Evolutionary conservation across 805 yeast species (phyloP), one percentile per base, ranked within the genome.

Genomic region (Metschnikowia rubicola): DNA sequence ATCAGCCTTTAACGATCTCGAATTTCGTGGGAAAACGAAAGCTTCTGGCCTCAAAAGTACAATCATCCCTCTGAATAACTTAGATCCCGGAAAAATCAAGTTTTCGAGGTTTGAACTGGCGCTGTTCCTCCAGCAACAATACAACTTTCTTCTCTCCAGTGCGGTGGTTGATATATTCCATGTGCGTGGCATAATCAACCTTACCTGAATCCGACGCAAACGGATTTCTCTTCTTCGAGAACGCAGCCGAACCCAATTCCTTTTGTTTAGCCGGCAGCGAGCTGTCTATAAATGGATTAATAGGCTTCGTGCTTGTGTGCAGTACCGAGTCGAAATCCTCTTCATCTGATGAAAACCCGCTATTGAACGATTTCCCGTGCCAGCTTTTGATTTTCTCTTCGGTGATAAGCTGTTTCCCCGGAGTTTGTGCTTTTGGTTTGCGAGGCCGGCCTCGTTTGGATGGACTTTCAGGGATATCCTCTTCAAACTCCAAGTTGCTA

Each of bases 161-260:
- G 43, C 66, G 67, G 47, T 64, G 68, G 56, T 74, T 67, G 30
- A 73, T 53, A 48, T 66, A 57, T 50, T 75, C 79, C 43, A 70
- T 60, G 40, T 69, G 71, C 12, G 67, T 60, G 17, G 66, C 67
- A 48, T 65, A 71, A 43, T 67, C 64, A n/a, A 41, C 60, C 36
- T 21, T 28, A 3, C 5, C 21, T n/a, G 15, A 13, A 6, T 29
- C 11, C 8, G 42, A 8, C 10, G 26, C 38, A 30, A 46, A 46
- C 8, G 46, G 49, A 21, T 41, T 41, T 7, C 7, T 34, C 26
- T 41, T 46, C 10, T 15, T n/a, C 15, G 30, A 28, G 11, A 17
- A 13, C 7, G 37, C 10, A 1, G 26, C 26, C 7, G 26, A 21
- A 7, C 26, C 26, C 2, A 21, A 21, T 21, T 21, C 26, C 26